Percentiles rank a stretch among this genome's conserved stretches.
Evolutionary conservation across 2,329 filamentous ascomycete species (phyloP).

Genomic region (Clonostachys rosea): DNA sequence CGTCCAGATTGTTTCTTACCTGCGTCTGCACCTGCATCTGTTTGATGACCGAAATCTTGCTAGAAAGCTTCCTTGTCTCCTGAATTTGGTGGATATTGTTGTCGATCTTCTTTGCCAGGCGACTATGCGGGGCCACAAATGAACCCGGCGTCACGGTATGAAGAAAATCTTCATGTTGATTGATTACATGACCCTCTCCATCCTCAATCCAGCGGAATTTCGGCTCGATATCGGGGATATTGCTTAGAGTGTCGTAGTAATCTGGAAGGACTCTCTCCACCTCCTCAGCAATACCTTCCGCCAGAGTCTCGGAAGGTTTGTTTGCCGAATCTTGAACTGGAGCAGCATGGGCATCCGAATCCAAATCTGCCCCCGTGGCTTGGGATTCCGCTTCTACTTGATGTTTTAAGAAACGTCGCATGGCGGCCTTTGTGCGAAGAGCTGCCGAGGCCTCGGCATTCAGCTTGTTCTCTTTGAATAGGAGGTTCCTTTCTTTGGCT

Average conservation of each 20-base stretch:
- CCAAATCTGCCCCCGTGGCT: conserved; percentile 28
- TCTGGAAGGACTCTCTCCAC: conserved; percentile 83
- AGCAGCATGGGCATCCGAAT: conserved; percentile 26
- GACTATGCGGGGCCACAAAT: conserved; percentile 72
- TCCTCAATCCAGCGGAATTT: conserved; percentile 87
- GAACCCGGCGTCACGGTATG: conserved; percentile 69
- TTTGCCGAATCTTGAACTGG: conserved; percentile 41
- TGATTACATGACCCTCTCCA: conserved; percentile 80
- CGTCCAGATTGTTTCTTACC: conserved; percentile 39
- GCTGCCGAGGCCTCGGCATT: conserved; percentile 86
- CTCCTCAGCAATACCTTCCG: conserved; percentile 91
- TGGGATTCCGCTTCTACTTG: conserved; percentile 63
- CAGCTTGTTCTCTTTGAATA: conserved; percentile 81
- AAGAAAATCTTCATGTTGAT: conserved; percentile 81
- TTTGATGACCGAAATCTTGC: conserved; percentile 96
- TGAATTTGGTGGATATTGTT: conserved; percentile 93
- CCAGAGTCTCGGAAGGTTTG: conserved; percentile 67
- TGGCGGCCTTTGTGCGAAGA: conserved; percentile 77
- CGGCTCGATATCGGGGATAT: conserved; percentile 77
- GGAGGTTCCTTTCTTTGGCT: conserved; percentile 77
- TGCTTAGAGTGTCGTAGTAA: conserved; percentile 86
- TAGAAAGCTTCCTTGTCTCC: conserved; percentile 90
- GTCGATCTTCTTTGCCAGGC: conserved; percentile 75
- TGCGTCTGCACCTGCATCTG: conserved; percentile 99
- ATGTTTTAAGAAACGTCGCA: conserved; percentile 82